Percentiles rank a stretch among this genome's conserved stretches.
Evolutionary conservation across 2,329 filamentous ascomycete genomes (phyloP).

Genomic region (Penicillium sp.): DNA sequence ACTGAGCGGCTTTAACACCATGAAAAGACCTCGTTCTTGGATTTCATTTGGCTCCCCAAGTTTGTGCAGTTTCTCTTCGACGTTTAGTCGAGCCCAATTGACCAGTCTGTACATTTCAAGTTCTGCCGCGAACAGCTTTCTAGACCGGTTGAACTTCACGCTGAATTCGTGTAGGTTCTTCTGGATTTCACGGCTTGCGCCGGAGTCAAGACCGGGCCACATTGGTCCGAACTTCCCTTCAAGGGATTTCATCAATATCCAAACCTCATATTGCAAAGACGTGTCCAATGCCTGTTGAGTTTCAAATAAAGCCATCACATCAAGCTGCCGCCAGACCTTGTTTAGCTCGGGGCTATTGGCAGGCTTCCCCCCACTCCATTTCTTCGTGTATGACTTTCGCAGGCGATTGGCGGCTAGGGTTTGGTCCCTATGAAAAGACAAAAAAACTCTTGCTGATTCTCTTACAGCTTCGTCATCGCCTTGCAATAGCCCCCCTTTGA

Average conservation of each 20-base stretch:
- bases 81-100: constrained; percentile 27
- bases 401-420: neutral
- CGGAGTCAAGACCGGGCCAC: neutral
- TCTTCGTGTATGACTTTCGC: constrained; percentile 6
- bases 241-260: constrained; percentile 11
- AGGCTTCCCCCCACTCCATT: constrained; percentile 6
- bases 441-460: neutral
- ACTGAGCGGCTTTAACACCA: constrained; percentile 22
- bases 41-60: constrained; percentile 14
- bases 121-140: constrained; percentile 4
- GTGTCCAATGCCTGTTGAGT: neutral
- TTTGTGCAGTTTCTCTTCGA: constrained; percentile 20
- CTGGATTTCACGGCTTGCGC: neutral
- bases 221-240: neutral
- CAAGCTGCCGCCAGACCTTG: constrained; percentile 31
- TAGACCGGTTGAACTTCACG: neutral
- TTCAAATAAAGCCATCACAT: constrained; percentile 27
- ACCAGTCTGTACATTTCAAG: constrained; percentile 8
- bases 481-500: neutral
- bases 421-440: neutral
- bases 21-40: constrained; percentile 17
- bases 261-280: constrained; percentile 7
- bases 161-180: neutral
- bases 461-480: neutral
- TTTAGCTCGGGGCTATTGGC: constrained; percentile 6